These are phyloP conservation scores for Arachnopeziza araneosa DNA, from an alignment of 2,329 filamentous ascomycete genomes.

Conservation along the genomic window DNA sequence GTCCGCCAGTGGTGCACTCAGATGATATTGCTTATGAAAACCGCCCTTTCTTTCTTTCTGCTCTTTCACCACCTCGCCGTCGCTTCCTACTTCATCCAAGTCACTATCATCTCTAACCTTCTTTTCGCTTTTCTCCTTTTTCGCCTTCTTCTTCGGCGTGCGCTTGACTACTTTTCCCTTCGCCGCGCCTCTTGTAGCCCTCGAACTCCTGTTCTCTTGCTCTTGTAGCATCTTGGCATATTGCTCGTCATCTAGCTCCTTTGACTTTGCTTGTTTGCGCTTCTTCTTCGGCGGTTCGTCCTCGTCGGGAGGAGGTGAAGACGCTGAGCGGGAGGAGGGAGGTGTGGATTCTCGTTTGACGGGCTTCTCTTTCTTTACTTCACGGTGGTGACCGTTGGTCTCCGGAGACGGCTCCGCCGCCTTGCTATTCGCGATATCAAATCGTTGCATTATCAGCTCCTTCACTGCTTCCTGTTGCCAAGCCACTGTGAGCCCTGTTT, in stretches of 20 bases:
- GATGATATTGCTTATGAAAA: conserved; percentile 80
- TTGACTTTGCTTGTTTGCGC: conserved; percentile 41
- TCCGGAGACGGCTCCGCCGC: neutral
- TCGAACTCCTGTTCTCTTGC: conserved; percentile 71
- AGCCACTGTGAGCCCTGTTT: conserved; percentile 5
- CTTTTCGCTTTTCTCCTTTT: conserved; percentile 69
- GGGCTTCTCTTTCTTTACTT: neutral
- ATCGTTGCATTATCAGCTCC: conserved; percentile 48
- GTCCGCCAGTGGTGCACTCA: conserved; percentile 64
- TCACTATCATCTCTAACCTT: conserved; percentile 82
- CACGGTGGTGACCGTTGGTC: neutral
- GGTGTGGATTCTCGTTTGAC: conserved; percentile 18
- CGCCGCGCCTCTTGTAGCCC: conserved; percentile 69
- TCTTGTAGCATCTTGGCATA: conserved; percentile 86
- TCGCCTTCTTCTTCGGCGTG: conserved; percentile 31
- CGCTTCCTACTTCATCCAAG: conserved; percentile 56
- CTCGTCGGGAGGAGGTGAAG: conserved; percentile 28
- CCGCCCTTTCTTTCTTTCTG: conserved; percentile 73
- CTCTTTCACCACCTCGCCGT: conserved; percentile 52
- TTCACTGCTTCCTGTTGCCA: conserved; percentile 42
- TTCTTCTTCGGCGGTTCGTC: conserved; percentile 50
- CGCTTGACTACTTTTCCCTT: conserved; percentile 31
- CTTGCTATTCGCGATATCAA: conserved; percentile 38
- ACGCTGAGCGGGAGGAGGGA: conserved; percentile 7
- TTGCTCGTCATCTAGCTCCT: conserved; percentile 75